Percentiles rank a stretch among this genome's conserved stretches.
These are phyloP conservation scores for Penicillium paneum DNA, from an alignment of 2,329 filamentous ascomycete species.

Conservation along the genomic window DNA sequence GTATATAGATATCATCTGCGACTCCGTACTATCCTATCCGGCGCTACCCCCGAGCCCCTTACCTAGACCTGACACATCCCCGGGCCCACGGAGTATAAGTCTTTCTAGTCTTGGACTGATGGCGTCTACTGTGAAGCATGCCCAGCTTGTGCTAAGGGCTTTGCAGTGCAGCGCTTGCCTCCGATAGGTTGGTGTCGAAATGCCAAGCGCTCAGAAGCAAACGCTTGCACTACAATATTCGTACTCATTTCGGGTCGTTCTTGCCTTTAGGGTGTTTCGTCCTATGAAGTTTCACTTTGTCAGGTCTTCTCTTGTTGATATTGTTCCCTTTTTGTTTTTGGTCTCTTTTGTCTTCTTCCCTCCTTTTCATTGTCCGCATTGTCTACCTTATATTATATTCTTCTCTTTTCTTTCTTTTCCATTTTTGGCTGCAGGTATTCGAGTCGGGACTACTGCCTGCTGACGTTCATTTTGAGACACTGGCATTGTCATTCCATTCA, in stretches of 20 bases:
- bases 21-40: background rate
- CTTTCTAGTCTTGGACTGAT: constrained; percentile 1
- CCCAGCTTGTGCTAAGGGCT: constrained; percentile 14
- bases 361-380: background rate
- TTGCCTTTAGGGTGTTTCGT: background rate
- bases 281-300: constrained; percentile 4
- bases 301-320: background rate
- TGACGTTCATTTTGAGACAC: constrained; percentile 6
- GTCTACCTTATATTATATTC: background rate
- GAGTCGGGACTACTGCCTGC: constrained; percentile 20
- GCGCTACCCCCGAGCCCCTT: constrained; percentile 4
- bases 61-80: constrained; percentile 12
- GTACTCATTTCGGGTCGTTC: background rate
- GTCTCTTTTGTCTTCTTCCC: background rate
- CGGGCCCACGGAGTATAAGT: background rate
- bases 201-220: constrained; percentile 9
- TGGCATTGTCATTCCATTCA: constrained; percentile 5
- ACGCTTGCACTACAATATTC: constrained; percentile 1
- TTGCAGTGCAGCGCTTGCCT: background rate
- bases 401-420: background rate
- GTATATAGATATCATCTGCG: background rate
- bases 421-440: constrained; percentile 7
- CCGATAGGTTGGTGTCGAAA: constrained; percentile 15
- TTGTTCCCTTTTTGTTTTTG: background rate
- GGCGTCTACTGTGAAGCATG: constrained; percentile 4